Base-by-base conservation (phyloP, 352 stramenopile genomes). In the Globisporangium middletonii region DNA sequence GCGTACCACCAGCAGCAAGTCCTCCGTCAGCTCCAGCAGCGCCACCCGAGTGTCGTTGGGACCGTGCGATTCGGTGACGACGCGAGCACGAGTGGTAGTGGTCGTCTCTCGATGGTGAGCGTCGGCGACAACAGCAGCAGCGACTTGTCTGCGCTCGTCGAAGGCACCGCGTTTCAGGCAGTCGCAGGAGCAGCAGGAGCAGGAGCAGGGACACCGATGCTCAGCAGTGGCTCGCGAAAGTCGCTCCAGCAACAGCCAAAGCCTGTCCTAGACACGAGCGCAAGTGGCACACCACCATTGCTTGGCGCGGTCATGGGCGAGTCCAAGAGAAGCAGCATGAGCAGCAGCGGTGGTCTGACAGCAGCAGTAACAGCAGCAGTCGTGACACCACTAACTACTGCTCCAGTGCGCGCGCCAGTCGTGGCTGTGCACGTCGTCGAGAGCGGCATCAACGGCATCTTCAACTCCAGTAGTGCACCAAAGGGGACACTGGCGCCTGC, bases 21-120 rank as follows among this genome's bases (percentile, higher is more conserved):
- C 3, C 49, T 47, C 28, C 35, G 47, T 8, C 19, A 52, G 0
- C 63, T 52, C 44, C 27, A 58, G 57, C 55, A 71, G 18, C 57
- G 63, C 8, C 64, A 63, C 1, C 55, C 68, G 9, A 77, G 70
- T 62, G 55, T 63, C 26, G 60, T 77, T n/a, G 61, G 52, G 16
- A 61, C 70, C 0, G 57, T 74, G 23, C 54, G 52, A 2, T 76
- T 78, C 23, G 57, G 42, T 18, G 58, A 59, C n/a, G 50, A 33
- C 12, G 33, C 23, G 15, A 42, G 41, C 41, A 3, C 12, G 12
- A 23, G 18, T 23, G 43, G 43, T 26, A 47, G 43, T 26, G n/a
- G n/a, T n/a, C 43, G 9, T 3, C n/a, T 47, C 18, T 11, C n/a
- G 18, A 8, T 5, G 18, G 43, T 27, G 43, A 47, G n/a, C n/a